Conservation (phyloP, 2,329 filamentous ascomycete species). For the Cercospora sp. region DNA sequence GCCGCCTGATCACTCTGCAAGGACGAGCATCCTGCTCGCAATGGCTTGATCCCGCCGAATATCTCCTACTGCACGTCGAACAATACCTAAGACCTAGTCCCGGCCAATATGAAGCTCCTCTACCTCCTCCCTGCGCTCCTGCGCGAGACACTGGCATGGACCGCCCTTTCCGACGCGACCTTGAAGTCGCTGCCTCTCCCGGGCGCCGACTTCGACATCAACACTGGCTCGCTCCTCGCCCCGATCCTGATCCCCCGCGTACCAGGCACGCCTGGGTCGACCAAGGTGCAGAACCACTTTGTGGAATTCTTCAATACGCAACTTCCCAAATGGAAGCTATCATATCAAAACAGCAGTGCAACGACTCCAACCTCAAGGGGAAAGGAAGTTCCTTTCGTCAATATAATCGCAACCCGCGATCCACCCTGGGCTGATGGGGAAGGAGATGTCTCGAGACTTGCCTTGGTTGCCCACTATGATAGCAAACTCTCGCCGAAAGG, state of each 20-base stretch:
- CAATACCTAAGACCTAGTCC: background rate
- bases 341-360: conserved; percentile 87
- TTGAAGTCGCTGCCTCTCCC: conserved; percentile 71
- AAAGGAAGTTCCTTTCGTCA: conserved; percentile 75
- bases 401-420: conserved; percentile 82
- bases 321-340: conserved; percentile 76
- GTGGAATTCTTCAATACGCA: conserved; percentile 73
- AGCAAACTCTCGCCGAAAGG: conserved; percentile 76
- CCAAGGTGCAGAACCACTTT: conserved; percentile 76
- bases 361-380: conserved; percentile 75
- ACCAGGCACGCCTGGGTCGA: conserved; percentile 77
- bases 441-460: conserved; percentile 78
- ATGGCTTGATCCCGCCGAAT: background rate
- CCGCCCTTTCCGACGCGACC: conserved; percentile 70
- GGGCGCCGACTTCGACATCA: conserved; percentile 69
- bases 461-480: conserved; percentile 92
- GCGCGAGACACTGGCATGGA: conserved; percentile 51
- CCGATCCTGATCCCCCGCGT: conserved; percentile 88
- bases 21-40: background rate
- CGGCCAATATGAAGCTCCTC: conserved; percentile 29
- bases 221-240: conserved; percentile 72
- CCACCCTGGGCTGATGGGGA: conserved; percentile 70
- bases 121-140: conserved; percentile 38
- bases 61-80: background rate
- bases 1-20: background rate